A percentile compares a stretch with the other conserved stretches of the same genome.
Conservation (phyloP, 23 red algal species). For the Cyanidium caldarium region DNA sequence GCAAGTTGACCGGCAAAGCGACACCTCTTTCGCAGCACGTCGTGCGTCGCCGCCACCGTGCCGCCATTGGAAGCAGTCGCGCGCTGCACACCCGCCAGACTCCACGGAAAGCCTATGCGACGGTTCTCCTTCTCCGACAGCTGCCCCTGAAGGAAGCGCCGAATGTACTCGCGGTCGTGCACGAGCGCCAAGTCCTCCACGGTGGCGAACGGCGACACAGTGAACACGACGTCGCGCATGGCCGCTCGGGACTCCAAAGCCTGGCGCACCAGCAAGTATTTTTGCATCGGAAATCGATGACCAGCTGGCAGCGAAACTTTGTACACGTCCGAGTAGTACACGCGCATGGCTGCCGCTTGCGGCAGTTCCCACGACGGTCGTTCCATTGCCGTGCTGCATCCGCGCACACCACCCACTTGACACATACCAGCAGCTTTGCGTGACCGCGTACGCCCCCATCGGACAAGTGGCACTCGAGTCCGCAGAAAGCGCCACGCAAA, state of each 20-base stretch:
- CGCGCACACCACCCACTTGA: too few relatives aligned
- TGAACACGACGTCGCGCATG: not conserved
- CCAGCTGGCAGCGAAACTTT: slow-evolving; percentile 21
- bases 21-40: slow-evolving; percentile 10
- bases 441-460: too few relatives aligned
- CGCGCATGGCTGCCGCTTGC: not conserved
- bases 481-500: too few relatives aligned
- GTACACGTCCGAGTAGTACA: slow-evolving; percentile 41
- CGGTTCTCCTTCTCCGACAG: slow-evolving; percentile 15
- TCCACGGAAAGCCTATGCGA: slow-evolving; percentile 35
- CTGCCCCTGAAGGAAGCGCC: slow-evolving; percentile 2
- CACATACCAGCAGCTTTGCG: too few relatives aligned
- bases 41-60: slow-evolving; percentile 29
- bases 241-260: slow-evolving; percentile 7
- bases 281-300: slow-evolving; percentile 44
- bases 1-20: slow-evolving; percentile 33
- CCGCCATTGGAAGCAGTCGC: slow-evolving; percentile 35
- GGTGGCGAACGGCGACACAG: slow-evolving; percentile 21
- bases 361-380: too few relatives aligned
- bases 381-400: too few relatives aligned
- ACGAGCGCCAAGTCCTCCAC: slow-evolving; percentile 13
- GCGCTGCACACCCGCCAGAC: slow-evolving; percentile 12
- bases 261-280: slow-evolving; percentile 23
- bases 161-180: slow-evolving; percentile 17
- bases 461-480: too few relatives aligned